A percentile compares a stretch with the other conserved stretches of the same genome.
Evolutionary conservation across 495 filamentous ascomycete genomes (phyloP).

Genomic region (Tirmania nivea): DNA sequence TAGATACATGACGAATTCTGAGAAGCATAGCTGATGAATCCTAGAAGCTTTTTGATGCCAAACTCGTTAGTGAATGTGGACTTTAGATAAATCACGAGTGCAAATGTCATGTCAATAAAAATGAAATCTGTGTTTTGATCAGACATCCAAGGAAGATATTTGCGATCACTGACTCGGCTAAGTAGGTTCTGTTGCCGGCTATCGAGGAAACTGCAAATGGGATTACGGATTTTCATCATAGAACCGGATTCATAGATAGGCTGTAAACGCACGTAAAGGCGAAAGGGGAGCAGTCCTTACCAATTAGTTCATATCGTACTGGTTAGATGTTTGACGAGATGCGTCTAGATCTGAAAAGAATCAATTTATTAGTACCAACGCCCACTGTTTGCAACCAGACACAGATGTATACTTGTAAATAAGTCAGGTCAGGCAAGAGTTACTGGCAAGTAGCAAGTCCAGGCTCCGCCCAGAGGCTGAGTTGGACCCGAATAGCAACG

Average conservation of each 20-base stretch:
- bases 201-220: slow-evolving; percentile 32
- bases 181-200: slow-evolving; percentile 27
- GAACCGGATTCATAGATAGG: background rate
- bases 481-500: slow-evolving; percentile 15
- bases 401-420: background rate
- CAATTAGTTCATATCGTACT: background rate
- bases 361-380: background rate
- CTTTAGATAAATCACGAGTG: background rate
- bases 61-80: background rate
- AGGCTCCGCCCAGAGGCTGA: slow-evolving; percentile 2
- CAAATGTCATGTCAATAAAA: background rate
- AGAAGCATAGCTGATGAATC: background rate
- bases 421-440: slow-evolving; percentile 15
- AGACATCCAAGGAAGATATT: slow-evolving; percentile 30
- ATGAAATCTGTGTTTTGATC: slow-evolving; percentile 7
- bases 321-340: background rate
- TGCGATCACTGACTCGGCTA: slow-evolving; percentile 24
- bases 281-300: background rate
- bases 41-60: background rate
- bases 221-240: slow-evolving; percentile 26
- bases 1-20: background rate
- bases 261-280: too few relatives aligned
- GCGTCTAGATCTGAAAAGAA: background rate
- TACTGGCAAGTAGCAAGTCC: slow-evolving; percentile 21
- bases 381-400: background rate